These are phyloP conservation scores for Pythium phragmitis DNA, from an alignment of 352 stramenopile species.

Conservation along the genomic window DNA sequence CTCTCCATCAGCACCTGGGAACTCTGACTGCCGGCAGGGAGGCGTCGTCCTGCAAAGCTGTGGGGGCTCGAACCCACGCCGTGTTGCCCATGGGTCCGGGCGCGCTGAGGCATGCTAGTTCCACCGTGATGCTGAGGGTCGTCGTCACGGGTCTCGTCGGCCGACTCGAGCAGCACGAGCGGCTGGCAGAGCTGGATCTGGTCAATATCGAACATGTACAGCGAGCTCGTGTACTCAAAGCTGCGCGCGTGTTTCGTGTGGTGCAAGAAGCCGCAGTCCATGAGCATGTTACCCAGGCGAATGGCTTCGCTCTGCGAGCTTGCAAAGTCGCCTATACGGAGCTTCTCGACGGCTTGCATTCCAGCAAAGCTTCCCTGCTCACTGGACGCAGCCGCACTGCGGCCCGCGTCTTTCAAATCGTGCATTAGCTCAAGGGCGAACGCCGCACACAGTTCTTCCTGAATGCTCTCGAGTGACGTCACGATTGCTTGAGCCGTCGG, in stretches of 20 bases:
- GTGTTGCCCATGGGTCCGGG: neutral
- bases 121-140: too few relatives aligned
- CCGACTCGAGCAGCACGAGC: slow-evolving; percentile 30
- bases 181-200: slow-evolving; percentile 29
- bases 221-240: slow-evolving; percentile 26
- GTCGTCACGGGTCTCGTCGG: slow-evolving; percentile 5
- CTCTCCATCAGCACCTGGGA: slow-evolving; percentile 17
- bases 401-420: slow-evolving; percentile 7
- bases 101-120: too few relatives aligned
- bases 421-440: slow-evolving; percentile 28
- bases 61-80: neutral
- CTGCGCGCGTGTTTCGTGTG: slow-evolving; percentile 30
- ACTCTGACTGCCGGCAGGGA: neutral
- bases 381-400: neutral
- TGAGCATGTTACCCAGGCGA: slow-evolving; percentile 39
- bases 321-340: slow-evolving; percentile 21
- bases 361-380: slow-evolving; percentile 28
- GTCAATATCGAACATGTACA: slow-evolving; percentile 36
- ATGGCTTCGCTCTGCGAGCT: slow-evolving; percentile 31
- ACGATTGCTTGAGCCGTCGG: slow-evolving; percentile 29
- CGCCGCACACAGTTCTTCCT: slow-evolving; percentile 26
- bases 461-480: slow-evolving; percentile 29
- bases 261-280: slow-evolving; percentile 37
- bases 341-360: slow-evolving; percentile 19
- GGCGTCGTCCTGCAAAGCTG: slow-evolving; percentile 5